phyloP scores from a whole-genome alignment of 805 yeast genomes.

The Ogataea saltuana region DNA sequence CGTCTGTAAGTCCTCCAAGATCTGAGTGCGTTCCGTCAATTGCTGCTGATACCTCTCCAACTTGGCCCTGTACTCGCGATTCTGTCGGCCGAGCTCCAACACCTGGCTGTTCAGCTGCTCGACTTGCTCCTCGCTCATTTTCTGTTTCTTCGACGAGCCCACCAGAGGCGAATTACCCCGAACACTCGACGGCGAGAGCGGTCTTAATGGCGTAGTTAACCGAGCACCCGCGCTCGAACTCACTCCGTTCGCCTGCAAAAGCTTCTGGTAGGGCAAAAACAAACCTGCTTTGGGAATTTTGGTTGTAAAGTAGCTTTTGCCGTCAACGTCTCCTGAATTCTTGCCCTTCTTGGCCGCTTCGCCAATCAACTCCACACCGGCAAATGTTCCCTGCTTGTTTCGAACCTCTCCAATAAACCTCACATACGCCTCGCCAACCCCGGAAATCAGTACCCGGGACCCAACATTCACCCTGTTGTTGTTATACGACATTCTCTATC shows the following conservation, averaged over 20 bases:
- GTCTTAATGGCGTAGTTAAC: constrained; percentile 13
- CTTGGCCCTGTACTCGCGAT: constrained; percentile 19
- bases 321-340: constrained; percentile 82
- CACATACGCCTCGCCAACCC: constrained; percentile 67
- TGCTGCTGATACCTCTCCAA: constrained; percentile 29
- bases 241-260: constrained; percentile 25
- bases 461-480: constrained; percentile 17
- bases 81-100: constrained; percentile 8
- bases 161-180: constrained; percentile 13
- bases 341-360: constrained; percentile 67
- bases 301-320: constrained; percentile 67
- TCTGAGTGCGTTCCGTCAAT: constrained; percentile 44
- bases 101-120: constrained; percentile 11
- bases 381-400: constrained; percentile 73
- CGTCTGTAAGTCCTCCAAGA: constrained; percentile 48
- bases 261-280: constrained; percentile 61
- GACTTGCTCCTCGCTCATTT: background rate
- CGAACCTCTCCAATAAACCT: constrained; percentile 72
- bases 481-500: background rate
- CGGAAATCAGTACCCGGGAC: constrained; percentile 48
- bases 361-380: constrained; percentile 84
- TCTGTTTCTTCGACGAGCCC: constrained; percentile 16
- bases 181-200: constrained; percentile 10
- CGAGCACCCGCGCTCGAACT: background rate
- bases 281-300: constrained; percentile 67